phyloP scores from a whole-genome alignment of 495 filamentous ascomycete species.

The Massariosphaeria phaeospora region DNA sequence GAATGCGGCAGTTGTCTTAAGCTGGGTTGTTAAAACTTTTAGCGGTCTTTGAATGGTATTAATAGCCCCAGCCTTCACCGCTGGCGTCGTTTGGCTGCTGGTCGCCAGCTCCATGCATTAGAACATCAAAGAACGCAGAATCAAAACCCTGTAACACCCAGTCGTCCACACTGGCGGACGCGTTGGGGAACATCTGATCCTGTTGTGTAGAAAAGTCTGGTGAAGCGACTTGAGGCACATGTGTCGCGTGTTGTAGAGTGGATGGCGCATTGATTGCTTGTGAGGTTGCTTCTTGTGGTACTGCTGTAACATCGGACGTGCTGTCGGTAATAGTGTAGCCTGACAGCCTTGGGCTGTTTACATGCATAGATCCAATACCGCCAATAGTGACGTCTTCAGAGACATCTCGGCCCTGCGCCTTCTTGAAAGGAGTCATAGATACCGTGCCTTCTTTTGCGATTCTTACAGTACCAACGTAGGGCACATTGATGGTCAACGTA shows the following conservation, averaged over 20 bases:
- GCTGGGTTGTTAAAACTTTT: no score
- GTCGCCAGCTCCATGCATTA: no score
- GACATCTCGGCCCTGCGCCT: neutral
- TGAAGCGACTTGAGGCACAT: neutral
- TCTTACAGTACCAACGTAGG: conserved; percentile 13
- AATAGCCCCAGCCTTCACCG: no score
- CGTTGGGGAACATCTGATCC: neutral
- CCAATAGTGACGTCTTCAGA: neutral
- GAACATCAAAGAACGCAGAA: conserved; percentile 13
- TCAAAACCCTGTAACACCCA: conserved; percentile 18
- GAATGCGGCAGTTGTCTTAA: no score
- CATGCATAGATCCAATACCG: no score
- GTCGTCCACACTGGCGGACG: neutral
- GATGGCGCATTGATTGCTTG: neutral
- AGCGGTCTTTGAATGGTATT: no score
- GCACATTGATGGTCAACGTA: neutral
- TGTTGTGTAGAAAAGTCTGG: neutral
- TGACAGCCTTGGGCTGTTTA: neutral
- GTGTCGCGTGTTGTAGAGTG: neutral
- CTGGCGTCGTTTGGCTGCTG: no score
- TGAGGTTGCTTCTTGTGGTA: neutral
- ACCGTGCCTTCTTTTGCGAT: conserved; percentile 5
- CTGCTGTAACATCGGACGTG: neutral
- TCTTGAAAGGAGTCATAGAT: neutral
- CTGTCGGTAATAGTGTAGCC: neutral